Base-by-base conservation (phyloP, 108 stramenopile species). In the Skeletonema potamos region DNA sequence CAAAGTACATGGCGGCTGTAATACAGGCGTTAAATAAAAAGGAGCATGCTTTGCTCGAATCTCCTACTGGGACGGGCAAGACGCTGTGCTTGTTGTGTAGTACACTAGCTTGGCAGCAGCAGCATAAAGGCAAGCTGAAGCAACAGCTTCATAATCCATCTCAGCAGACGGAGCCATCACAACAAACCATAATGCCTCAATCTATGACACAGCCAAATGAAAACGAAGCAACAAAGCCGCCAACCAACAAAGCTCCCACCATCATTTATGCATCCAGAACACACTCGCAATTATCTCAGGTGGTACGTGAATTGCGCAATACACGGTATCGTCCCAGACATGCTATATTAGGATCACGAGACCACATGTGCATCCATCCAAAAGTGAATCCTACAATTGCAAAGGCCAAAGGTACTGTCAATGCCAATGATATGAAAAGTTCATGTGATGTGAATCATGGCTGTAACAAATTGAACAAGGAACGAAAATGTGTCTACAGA, bases 191-290 rank as follows among this genome's bases (percentile, higher is more conserved):
- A 0, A 11, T 43, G 17, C 18, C 33, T 37, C 73, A 20, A 64
- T n/a, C n/a, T n/a, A 18, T 26, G 13, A 30, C 26, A 24, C 20
- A 62, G 41, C 27, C 54, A 17, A 33, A 27, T 32, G 65, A 72
- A 39, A 68, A 43, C 27, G 33, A 54, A 46, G 20, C 28, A 2
- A 17, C n/a, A 4, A 73, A 54, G 9, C 75, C 37, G 32, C 15
- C 27, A 27, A 44, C 39, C 22, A 55, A 59, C 36, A 74, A 54
- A 20, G 33, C 64, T 27, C 92, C 93, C 0, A 89, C 84, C 20
- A 97, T 99, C 34, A 90, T 99, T 59, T 99, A 99, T 73, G 97
- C 98, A 54, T 93, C 96, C 22, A 84, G 99, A 7, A 99, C 99
- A 1, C 99, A 99, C 77, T 92, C 92, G 3, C 99, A 99, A 73